Base-by-base conservation (phyloP, 305 asterid genomes). In the Fraxinus ornus region DNA sequence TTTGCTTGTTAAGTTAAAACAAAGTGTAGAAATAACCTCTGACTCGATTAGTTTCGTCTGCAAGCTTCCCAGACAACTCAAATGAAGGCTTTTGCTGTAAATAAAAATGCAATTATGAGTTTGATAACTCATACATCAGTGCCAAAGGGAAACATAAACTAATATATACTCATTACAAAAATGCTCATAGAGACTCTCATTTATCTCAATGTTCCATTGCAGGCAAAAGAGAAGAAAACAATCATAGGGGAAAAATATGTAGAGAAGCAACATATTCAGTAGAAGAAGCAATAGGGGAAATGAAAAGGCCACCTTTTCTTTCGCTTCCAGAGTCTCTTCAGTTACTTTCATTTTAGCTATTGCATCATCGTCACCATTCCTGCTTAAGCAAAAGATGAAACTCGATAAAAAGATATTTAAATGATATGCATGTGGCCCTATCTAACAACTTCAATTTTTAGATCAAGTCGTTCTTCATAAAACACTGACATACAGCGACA, bases 11-110 rank as follows among this genome's bases (percentile, higher is more conserved):
- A 74, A 28, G 78, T 15, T n/a, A 75, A 77, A 74, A 15, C 49
- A 44, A 85, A 80, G 57, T 71, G 81, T 62, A 72, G 49, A 28
- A 72, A 79, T 88, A 83, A 96, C 99, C 98, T 93, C 92, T 93
- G 30, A 90, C 90, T 79, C 97, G 90, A 87, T 96, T 96, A 83
- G 99, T 96, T 88, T 96, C 99, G 12, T 91, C 98, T 36, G 99
- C 99, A 88, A 96, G 98, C 88, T 96, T 96, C 82, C 99, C 99
- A 81, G 98, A 96, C 80, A 96, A 92, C 94, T 94, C 98, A 89
- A 96, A 96, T 28, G 98, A 94, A 81, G 99, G 99, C 81, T 94
- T 93, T 84, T 91, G 91, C 98, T 94, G 95, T 86, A 87, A 83
- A 83, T 44, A 39, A 81, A 60, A 77, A 79, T 64, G 37, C 74